Base-by-base conservation (phyloP, 129 eudicot genomes). In the Centaurea solstitialis region DNA sequence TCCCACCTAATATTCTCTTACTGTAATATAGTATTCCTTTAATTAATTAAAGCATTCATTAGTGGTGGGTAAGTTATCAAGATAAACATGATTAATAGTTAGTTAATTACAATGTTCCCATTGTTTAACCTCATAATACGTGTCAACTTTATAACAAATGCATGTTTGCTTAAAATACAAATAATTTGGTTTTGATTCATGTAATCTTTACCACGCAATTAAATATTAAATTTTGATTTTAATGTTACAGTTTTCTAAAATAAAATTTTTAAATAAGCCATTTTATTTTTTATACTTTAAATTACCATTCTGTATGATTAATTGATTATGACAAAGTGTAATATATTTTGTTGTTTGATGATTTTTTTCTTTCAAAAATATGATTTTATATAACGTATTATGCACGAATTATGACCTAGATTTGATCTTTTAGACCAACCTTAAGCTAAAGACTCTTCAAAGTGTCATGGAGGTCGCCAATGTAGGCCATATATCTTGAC, bases 1-100 rank as follows among this genome's bases (percentile, higher is more conserved):
- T 1, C 64, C 64, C 64, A 53, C 64, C 64, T 53, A 53, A 53
- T 53, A 53, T 53, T 53, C 64, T 53, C 64, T 57, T 57, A 57
- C 2, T 53, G 6, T 53, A 53, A 17, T 57, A 57, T 57, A 57
- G 5, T 57, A n/a, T 41, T 41, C 57, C n/a, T 57, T 57, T 12
- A 24, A 26, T 17, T 21, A 23, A 37, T 45, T 30, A 18, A 79
- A 24, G 76, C 82, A 69, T 70, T 70, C 70, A 57, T 45, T 50
- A 39, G 65, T 53, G 69, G 26, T 70, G 70, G 41, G 71, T 70
- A 37, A 79, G 77, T 71, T 59, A 71, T 71, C 72, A 71, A 79
- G 83, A 80, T 72, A 59, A 72, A 72, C 83, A 72, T 80, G 64
- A 72, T 57, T 59, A 61, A 20, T 72, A 15, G 8, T 59, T 53